Conservation (phyloP, 306 rosid genomes). For the Boehmeria nivea region DNA sequence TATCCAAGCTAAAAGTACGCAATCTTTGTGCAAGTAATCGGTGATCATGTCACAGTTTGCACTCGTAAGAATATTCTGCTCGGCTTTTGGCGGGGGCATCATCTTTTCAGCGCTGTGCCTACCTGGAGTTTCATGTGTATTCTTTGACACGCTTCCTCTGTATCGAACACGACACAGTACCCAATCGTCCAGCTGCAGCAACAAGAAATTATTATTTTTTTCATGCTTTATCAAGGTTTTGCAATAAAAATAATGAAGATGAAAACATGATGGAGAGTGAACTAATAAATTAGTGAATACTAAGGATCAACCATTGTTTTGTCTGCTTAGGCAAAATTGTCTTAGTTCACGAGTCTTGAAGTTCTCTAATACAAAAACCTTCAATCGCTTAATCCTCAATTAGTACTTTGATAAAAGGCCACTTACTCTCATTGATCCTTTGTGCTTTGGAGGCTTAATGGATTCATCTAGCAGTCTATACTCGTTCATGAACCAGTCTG, state of each 20-base stretch:
- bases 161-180: slow-evolving; percentile 67
- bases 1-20: slow-evolving; percentile 43
- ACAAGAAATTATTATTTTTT: not conserved
- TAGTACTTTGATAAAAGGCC: not conserved
- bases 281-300: too few relatives aligned
- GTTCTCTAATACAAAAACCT: too few relatives aligned
- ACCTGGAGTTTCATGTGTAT: slow-evolving; percentile 33
- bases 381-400: too few relatives aligned
- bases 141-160: slow-evolving; percentile 39
- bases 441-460: slow-evolving; percentile 28
- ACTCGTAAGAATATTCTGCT: slow-evolving; percentile 23
- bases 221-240: too few relatives aligned
- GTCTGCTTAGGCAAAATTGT: too few relatives aligned
- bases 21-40: slow-evolving; percentile 45
- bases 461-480: slow-evolving; percentile 41
- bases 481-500: slow-evolving; percentile 68
- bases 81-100: slow-evolving; percentile 17
- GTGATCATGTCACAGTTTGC: slow-evolving; percentile 28
- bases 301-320: too few relatives aligned
- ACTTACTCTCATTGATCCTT: slow-evolving; percentile 74
- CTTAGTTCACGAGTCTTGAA: too few relatives aligned
- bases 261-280: not conserved
- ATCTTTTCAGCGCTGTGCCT: slow-evolving; percentile 21
- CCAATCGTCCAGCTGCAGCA: slow-evolving; percentile 72
- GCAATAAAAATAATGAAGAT: not conserved